phyloP scores from a whole-genome alignment of 2,329 filamentous ascomycete genomes.

The Hypocrella siamensis region DNA sequence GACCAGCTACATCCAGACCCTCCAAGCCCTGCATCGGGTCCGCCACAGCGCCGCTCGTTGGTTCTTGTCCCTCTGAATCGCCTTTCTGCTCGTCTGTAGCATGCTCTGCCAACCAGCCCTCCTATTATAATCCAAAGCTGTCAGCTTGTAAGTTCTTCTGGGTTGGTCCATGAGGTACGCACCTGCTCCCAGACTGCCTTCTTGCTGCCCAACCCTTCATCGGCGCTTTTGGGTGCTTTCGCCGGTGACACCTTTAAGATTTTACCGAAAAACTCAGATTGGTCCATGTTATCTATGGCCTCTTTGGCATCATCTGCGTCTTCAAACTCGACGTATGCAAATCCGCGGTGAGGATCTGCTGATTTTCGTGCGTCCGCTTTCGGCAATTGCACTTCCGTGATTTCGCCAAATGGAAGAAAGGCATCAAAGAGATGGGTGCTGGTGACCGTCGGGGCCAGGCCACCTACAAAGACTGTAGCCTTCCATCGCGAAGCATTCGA shows the following conservation, averaged over 20 bases:
- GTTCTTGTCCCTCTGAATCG: constrained; percentile 7
- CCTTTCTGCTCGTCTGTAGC: constrained; percentile 63
- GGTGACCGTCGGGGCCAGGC: constrained; percentile 67
- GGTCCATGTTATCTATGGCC: constrained; percentile 98
- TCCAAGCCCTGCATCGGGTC: constrained; percentile 96
- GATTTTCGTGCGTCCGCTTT: constrained; percentile 73
- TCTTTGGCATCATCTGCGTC: constrained; percentile 73
- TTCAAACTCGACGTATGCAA: constrained; percentile 94
- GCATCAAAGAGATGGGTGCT: constrained; percentile 66
- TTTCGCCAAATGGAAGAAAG: constrained; percentile 94
- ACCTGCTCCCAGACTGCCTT: constrained; percentile 97
- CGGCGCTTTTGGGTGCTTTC: constrained; percentile 78
- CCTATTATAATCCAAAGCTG: constrained; percentile 40
- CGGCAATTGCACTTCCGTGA: constrained; percentile 78
- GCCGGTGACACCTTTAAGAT: constrained; percentile 85
- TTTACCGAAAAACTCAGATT: constrained; percentile 83
- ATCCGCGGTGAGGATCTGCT: constrained; percentile 70
- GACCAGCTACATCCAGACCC: constrained; percentile 84
- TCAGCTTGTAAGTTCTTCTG: not conserved
- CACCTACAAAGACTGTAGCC: constrained; percentile 83
- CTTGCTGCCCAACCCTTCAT: constrained; percentile 80
- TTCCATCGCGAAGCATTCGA: constrained; percentile 73
- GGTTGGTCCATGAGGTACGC: constrained; percentile 13
- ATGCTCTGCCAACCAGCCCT: constrained; percentile 83
- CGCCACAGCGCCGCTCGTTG: constrained; percentile 36